These are phyloP conservation scores for Cercospora zeina DNA, from an alignment of 2,329 filamentous ascomycete genomes.

Conservation along the genomic window DNA sequence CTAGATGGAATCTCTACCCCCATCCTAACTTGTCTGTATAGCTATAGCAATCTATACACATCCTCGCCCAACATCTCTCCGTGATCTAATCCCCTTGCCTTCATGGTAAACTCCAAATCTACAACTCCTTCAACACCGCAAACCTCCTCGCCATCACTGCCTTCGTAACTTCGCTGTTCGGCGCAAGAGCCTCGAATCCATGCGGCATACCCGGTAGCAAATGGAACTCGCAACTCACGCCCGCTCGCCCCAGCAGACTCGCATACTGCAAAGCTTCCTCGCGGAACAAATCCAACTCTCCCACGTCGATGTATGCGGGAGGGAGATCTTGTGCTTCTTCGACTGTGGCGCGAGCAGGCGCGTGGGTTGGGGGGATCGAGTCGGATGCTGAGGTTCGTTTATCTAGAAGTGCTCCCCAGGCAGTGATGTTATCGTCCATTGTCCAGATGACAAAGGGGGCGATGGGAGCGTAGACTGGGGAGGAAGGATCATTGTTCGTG, in stretches of 20 bases:
- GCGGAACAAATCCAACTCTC: constrained; percentile 49
- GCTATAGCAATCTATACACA: too few relatives aligned
- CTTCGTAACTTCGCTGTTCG: constrained; percentile 20
- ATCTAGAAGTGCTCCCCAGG: constrained; percentile 48
- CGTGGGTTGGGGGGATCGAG: constrained; percentile 41
- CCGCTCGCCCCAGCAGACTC: constrained; percentile 44
- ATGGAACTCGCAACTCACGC: constrained; percentile 49
- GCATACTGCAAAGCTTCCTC: constrained; percentile 48
- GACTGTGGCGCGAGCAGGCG: constrained; percentile 41
- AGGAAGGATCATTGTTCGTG: constrained; percentile 29
- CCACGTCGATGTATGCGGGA: constrained; percentile 49
- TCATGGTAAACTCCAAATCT: not conserved
- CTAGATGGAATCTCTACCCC: too few relatives aligned
- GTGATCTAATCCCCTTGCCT: not conserved
- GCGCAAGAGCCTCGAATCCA: constrained; percentile 41
- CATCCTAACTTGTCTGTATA: too few relatives aligned
- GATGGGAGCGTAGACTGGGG: constrained; percentile 36
- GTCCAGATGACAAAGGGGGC: constrained; percentile 43
- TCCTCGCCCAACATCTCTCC: not conserved
- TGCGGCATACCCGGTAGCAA: constrained; percentile 49
- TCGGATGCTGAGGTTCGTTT: constrained; percentile 38
- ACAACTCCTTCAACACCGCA: constrained; percentile 10
- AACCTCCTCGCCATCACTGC: constrained; percentile 12
- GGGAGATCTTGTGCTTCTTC: constrained; percentile 45
- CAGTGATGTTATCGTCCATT: constrained; percentile 44